Evolutionary conservation across 2,329 filamentous ascomycete species (phyloP).

Genomic region (Monilinia vaccinii-corymbosi): DNA sequence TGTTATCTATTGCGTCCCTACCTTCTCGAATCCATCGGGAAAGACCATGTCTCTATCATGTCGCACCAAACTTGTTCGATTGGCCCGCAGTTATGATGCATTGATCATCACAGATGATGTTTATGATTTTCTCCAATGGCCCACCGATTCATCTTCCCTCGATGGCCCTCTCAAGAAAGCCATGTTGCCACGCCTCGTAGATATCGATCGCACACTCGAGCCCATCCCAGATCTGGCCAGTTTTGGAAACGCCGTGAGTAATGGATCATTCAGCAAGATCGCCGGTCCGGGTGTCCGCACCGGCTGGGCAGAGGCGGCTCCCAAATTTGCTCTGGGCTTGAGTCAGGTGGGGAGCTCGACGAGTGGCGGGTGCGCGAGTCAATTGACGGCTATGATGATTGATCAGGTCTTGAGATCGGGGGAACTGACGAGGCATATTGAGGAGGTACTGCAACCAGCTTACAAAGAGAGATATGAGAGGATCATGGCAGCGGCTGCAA

Average conservation of each 20-base stretch:
- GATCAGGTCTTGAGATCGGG: constrained; percentile 39
- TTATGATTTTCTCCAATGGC: constrained; percentile 88
- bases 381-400: constrained; percentile 45
- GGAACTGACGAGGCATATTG: constrained; percentile 37
- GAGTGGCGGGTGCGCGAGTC: constrained; percentile 49
- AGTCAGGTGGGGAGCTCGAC: constrained; percentile 44
- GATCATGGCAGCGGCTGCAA: constrained; percentile 50
- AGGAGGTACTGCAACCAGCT: constrained; percentile 35
- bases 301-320: constrained; percentile 76
- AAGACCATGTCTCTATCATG: constrained; percentile 67
- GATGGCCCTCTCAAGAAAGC: constrained; percentile 13
- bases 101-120: constrained; percentile 87
- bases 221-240: constrained; percentile 43
- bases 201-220: constrained; percentile 64
- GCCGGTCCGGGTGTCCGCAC: constrained; percentile 71
- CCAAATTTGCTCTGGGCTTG: constrained; percentile 46
- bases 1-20: constrained; percentile 80
- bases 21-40: constrained; percentile 81
- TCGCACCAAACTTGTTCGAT: constrained; percentile 58
- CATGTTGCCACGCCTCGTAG: constrained; percentile 62
- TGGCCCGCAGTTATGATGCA: constrained; percentile 72
- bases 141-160: constrained; percentile 28
- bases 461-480: constrained; percentile 39
- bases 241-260: constrained; percentile 77
- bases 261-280: constrained; percentile 87